These are phyloP conservation scores for Ceratobasidium theobromae DNA, from an alignment of 1,284 basidiomycete genomes.

Conservation along the genomic window DNA sequence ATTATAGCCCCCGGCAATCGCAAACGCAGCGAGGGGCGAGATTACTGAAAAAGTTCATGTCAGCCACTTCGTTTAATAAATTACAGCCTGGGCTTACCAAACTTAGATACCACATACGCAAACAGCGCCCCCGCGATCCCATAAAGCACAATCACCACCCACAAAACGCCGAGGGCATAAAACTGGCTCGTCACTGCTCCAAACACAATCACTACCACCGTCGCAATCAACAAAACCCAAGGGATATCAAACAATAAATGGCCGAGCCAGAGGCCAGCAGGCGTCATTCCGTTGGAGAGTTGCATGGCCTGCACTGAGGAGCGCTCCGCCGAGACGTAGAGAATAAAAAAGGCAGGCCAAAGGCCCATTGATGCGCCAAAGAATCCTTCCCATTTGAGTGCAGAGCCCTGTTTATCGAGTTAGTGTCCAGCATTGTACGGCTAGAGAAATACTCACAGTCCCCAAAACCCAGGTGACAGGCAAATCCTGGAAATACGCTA, in stretches of 20 bases:
- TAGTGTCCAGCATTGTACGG: background rate
- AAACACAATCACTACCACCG: constrained; percentile 64
- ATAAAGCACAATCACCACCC: constrained; percentile 70
- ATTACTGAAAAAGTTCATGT: constrained; percentile 42
- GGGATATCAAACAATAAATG: constrained; percentile 75
- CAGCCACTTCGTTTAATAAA: background rate
- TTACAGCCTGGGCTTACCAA: constrained; percentile 41
- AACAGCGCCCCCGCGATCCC: constrained; percentile 68
- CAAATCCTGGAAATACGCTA: constrained; percentile 27
- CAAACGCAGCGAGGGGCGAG: constrained; percentile 74
- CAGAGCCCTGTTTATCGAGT: constrained; percentile 1
- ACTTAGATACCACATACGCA: constrained; percentile 64
- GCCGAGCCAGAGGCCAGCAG: constrained; percentile 74
- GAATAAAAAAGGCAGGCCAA: constrained; percentile 75
- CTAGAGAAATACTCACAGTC: constrained; percentile 10
- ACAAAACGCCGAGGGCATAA: constrained; percentile 69
- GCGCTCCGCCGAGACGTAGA: constrained; percentile 72
- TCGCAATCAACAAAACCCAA: constrained; percentile 57
- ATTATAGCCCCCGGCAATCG: constrained; percentile 71
- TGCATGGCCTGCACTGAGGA: constrained; percentile 77
- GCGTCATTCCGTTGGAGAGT: constrained; percentile 73
- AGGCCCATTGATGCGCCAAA: constrained; percentile 70
- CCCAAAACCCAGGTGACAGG: constrained; percentile 2
- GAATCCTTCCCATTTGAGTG: constrained; percentile 48
- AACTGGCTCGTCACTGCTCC: constrained; percentile 62